Base-by-base conservation (phyloP, 73 alveolate species). In the Paramecium tetraurelia region DNA sequence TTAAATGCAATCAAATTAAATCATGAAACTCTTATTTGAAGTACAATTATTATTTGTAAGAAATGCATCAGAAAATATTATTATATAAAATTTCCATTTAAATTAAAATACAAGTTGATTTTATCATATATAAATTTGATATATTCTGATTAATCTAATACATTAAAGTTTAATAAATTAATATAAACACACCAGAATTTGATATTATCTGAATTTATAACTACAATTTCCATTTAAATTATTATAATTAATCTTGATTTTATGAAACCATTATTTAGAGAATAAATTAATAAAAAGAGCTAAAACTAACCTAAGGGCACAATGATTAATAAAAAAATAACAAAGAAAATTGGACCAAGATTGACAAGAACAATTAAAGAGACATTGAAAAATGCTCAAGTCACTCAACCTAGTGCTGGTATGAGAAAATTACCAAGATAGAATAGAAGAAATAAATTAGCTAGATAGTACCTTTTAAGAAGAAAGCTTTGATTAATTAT, bases 391-490 rank as follows among this genome's bases (percentile, higher is more conserved):
- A 38, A 27, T 36, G 88, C 88, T 22, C 5, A 77, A 31, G 72
- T 1, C 4, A 40, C 11, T 31, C 18, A 43, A n/a, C 89, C 75
- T 20, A 43, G 75, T 77, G 71, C 75, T 16, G 71, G 71, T 40
- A 33, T 6, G 9, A 41, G 89, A 77, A 77, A 41, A 40, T 31
- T 77, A n/a, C 89, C 75, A 41, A 77, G 89, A 77, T 10, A 22
- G 5, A 77, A 43, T 31, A 77, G 89, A 77, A 46, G 72, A 77
- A 77, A 41, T 16, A 77, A 77, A 59, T 21, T 7, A 77, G 59
- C 63, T 59, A 5, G 44, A 10, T 1, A 33, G 5, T 1, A 14
- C 2, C 14, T 5, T n/a, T 7, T 21, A 27, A 71, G 43, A 35
- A 40, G 63, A 29, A 71, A 71, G 16, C 33, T 7, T 8, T 27